These are phyloP conservation scores for Penicillium salamii DNA, from an alignment of 495 filamentous ascomycete genomes.

Conservation along the genomic window DNA sequence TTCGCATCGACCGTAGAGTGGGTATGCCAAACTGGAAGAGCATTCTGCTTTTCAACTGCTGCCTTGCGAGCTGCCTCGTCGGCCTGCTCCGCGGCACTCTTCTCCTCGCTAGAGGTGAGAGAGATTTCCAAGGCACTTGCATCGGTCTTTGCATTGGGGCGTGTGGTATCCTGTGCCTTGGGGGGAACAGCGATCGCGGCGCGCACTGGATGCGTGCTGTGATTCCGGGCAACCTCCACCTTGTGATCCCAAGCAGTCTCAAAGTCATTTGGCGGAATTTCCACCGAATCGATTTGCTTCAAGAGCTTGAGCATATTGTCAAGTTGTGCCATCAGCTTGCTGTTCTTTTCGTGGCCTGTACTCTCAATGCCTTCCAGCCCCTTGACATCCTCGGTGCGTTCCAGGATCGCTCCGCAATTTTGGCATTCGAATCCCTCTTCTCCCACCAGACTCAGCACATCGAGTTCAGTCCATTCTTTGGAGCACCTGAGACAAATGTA, in stretches of 20 bases:
- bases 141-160: slow-evolving; percentile 63
- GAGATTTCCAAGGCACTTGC: slow-evolving; percentile 73
- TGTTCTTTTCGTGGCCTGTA: slow-evolving; percentile 82
- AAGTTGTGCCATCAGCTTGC: slow-evolving; percentile 82
- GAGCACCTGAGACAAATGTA: slow-evolving; percentile 80
- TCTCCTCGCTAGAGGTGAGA: slow-evolving; percentile 71
- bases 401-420: slow-evolving; percentile 70
- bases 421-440: slow-evolving; percentile 75
- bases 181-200: slow-evolving; percentile 40
- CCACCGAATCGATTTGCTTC: slow-evolving; percentile 76
- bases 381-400: slow-evolving; percentile 61
- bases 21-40: slow-evolving; percentile 84
- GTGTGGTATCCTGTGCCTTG: slow-evolving; percentile 63
- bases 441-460: slow-evolving; percentile 70
- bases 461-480: slow-evolving; percentile 78
- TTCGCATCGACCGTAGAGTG: slow-evolving; percentile 67
- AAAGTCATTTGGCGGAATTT: slow-evolving; percentile 84
- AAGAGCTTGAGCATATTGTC: slow-evolving; percentile 79
- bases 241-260: slow-evolving; percentile 66
- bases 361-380: slow-evolving; percentile 51
- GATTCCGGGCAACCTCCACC: slow-evolving; percentile 48
- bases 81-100: slow-evolving; percentile 68
- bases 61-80: slow-evolving; percentile 73
- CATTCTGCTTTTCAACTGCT: slow-evolving; percentile 75
- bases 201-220: slow-evolving; percentile 54